Evolutionary conservation across 768 basidiomycete genomes (phyloP).

Genomic region (Termitomyces sp.): DNA sequence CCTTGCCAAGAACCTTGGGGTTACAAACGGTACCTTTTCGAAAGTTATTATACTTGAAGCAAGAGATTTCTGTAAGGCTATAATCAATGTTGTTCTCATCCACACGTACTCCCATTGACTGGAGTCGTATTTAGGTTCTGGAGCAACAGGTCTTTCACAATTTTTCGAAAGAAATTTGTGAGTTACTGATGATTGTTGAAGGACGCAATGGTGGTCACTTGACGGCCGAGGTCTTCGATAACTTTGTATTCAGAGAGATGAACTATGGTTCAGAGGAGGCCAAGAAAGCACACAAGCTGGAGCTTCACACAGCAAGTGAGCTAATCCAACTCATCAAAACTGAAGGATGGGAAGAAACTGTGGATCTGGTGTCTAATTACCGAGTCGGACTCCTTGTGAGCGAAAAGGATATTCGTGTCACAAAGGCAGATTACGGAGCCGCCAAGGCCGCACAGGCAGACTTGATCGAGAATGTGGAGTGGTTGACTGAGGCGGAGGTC

Average conservation of each 20-base stretch:
- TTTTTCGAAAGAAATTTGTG: neutral
- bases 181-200: constrained; percentile 18
- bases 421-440: constrained; percentile 42
- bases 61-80: constrained; percentile 74
- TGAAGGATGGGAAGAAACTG: constrained; percentile 36
- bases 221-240: constrained; percentile 41
- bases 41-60: constrained; percentile 66
- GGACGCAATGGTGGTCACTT: constrained; percentile 81
- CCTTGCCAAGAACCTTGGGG: constrained; percentile 35
- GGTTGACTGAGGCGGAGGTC: constrained; percentile 44
- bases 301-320: constrained; percentile 46
- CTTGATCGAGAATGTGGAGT: constrained; percentile 34
- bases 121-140: constrained; percentile 45
- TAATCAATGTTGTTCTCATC: neutral
- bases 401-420: constrained; percentile 32
- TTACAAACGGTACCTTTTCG: constrained; percentile 5
- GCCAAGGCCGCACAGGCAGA: constrained; percentile 50
- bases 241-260: constrained; percentile 34
- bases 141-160: constrained; percentile 57
- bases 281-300: constrained; percentile 45
- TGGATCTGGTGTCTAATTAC: constrained; percentile 61
- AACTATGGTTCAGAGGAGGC: constrained; percentile 53
- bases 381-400: constrained; percentile 48
- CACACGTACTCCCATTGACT: neutral
- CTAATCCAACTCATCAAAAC: constrained; percentile 46